phyloP scores from a whole-genome alignment of 2,329 filamentous ascomycete species.

The Neofusicoccum laricinum region DNA sequence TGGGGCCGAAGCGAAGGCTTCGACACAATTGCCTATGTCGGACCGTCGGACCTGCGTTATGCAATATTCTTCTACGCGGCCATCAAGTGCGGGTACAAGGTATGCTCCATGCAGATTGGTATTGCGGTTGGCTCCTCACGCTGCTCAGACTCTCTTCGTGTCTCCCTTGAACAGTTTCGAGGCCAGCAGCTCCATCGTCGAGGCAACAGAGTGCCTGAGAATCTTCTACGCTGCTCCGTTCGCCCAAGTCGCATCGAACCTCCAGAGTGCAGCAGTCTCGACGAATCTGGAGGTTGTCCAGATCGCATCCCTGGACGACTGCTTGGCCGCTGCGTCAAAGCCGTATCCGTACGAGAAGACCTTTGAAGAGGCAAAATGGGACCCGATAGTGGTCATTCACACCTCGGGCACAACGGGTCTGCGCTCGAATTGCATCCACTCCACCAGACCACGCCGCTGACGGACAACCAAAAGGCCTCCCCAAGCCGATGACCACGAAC shows the following conservation, averaged over 20 bases:
- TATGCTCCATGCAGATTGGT: conserved; percentile 3
- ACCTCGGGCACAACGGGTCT: conserved; percentile 30
- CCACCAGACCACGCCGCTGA: too few relatives aligned
- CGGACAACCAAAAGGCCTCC: conserved; percentile 22
- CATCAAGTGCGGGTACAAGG: conserved; percentile 25
- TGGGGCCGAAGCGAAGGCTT: background rate
- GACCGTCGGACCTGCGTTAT: background rate
- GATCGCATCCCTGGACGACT: background rate
- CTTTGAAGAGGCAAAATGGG: conserved; percentile 24
- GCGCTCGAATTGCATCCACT: too few relatives aligned
- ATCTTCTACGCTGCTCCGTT: background rate
- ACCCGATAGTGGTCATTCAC: conserved; percentile 29
- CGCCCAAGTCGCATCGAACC: conserved; percentile 6
- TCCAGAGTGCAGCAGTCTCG: conserved; percentile 15
- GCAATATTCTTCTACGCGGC: conserved; percentile 21
- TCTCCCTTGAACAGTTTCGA: conserved; percentile 22
- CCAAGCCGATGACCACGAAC: conserved; percentile 27
- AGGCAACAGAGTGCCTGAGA: conserved; percentile 15
- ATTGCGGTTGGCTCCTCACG: background rate
- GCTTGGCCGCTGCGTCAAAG: background rate
- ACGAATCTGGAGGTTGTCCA: conserved; percentile 8
- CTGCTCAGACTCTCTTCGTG: conserved; percentile 15
- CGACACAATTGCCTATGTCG: background rate
- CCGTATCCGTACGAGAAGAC: conserved; percentile 20
- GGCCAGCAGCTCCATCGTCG: conserved; percentile 17